Percentiles rank a stretch among this genome's conserved stretches.
phyloP scores from a whole-genome alignment of 306 rosid genomes.

The apple (Malus domestica) region ASM211411v1 NC_041790.1:9682001-9682500 shows the following conservation, averaged over 20 bases:
- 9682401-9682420: conserved; percentile 44
- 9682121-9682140: neutral
- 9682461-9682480: conserved; percentile 99
- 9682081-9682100: conserved; percentile 42
- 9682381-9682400: conserved; percentile 4
- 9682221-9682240: neutral
- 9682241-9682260: neutral
- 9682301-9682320: conserved; percentile 89
- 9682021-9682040: conserved; percentile 97
- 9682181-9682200: neutral
- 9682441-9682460: conserved; percentile 93
- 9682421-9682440: conserved; percentile 96
- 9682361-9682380: conserved; percentile 4
- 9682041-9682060: conserved; percentile 69
- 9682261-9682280: neutral
- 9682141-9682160: neutral
- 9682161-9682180: neutral
- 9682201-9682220: neutral
- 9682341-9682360: conserved; percentile 62
- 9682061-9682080: conserved; percentile 76
- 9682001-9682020: conserved; percentile 89
- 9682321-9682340: conserved; percentile 94
- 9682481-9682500: conserved; percentile 76
- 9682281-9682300: conserved; percentile 44
- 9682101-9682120: neutral